Conservation (phyloP, 768 basidiomycete genomes). For the Leucocoprinus birnbaumii region DNA sequence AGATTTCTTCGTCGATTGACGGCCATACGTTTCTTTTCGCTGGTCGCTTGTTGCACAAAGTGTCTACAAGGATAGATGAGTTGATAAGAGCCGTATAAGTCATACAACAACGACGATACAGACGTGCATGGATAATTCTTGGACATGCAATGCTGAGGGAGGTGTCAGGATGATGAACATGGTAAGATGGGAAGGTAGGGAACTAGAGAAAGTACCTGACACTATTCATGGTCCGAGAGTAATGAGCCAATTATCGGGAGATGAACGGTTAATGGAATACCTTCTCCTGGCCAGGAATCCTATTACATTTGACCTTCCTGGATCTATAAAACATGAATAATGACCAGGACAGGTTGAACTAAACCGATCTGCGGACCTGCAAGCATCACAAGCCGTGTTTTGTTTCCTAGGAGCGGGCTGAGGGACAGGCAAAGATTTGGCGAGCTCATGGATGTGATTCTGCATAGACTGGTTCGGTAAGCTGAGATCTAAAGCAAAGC, state of each 20-base stretch:
- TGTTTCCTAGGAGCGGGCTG: constrained; percentile 87
- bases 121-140: constrained; percentile 95
- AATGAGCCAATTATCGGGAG: constrained; percentile 11
- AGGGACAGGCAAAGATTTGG: constrained; percentile 78
- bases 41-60: constrained; percentile 80
- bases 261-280: constrained; percentile 31
- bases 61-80: constrained; percentile 42
- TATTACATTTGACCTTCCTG: constrained; percentile 88
- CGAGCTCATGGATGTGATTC: constrained; percentile 80
- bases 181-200: constrained; percentile 4
- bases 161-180: constrained; percentile 15
- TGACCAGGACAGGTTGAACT: constrained; percentile 10
- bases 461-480: constrained; percentile 68
- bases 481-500: constrained; percentile 44
- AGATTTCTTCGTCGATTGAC: constrained; percentile 61
- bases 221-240: constrained; percentile 33
- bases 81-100: background rate
- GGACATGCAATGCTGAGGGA: constrained; percentile 69
- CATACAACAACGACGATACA: constrained; percentile 23
- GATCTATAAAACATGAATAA: constrained; percentile 41
- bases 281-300: constrained; percentile 80
- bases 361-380: constrained; percentile 50
- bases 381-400: constrained; percentile 92
- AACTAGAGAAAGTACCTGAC: constrained; percentile 49
- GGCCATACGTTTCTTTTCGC: constrained; percentile 73